Evolutionary conservation across 2,329 filamentous ascomycete genomes (phyloP), one percentile per base, ranked within the genome.

Genomic region (Emmonsia crescens): DNA sequence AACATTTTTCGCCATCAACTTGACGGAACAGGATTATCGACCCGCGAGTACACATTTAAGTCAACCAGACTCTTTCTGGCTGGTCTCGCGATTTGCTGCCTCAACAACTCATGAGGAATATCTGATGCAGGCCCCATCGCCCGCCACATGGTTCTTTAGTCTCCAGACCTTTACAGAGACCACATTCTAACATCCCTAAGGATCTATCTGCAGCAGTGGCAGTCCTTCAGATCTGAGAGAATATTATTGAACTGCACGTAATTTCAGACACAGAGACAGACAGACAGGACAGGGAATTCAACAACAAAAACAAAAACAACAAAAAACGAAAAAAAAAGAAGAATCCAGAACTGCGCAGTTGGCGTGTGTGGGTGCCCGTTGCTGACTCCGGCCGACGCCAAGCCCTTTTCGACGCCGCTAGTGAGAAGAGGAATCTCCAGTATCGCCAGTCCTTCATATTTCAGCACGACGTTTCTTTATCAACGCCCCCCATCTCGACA

Each of bases 351-450:
- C 60, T 64, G 59, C 65, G 61, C 62, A 52, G 54, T 38, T 63
- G 64, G 65, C 60, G 27, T 21, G 19, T 40, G n/a, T 60, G 56
- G 62, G 8, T 57, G 49, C 51, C 65, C 65, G 64, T 66, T 64
- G 54, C 65, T 52, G 58, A 55, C 56, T 46, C 29, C 57, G 40
- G 21, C 12, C 36, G 57, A 55, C 55, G 42, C 46, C 60, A 61
- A 61, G 33, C n/a, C 52, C 27, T 10, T n/a, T n/a, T 59, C 48
- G 59, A 60, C 61, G 59, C 60, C 60, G 63, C 60, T 62, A 62
- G 61, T 61, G 60, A 10, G 48, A 51, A 46, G 49, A 59, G 59
- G 58, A 58, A 59, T 49, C 27, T 52, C 57, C 31, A 59, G 59
- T 44, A 63, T 56, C 33, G 24, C 55, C 44, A 40, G 31, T 21